Evolutionary conservation across 208 protist species (phyloP), one percentile per base, ranked within the genome.

Genomic region (Trypanosoma melophagium): DNA sequence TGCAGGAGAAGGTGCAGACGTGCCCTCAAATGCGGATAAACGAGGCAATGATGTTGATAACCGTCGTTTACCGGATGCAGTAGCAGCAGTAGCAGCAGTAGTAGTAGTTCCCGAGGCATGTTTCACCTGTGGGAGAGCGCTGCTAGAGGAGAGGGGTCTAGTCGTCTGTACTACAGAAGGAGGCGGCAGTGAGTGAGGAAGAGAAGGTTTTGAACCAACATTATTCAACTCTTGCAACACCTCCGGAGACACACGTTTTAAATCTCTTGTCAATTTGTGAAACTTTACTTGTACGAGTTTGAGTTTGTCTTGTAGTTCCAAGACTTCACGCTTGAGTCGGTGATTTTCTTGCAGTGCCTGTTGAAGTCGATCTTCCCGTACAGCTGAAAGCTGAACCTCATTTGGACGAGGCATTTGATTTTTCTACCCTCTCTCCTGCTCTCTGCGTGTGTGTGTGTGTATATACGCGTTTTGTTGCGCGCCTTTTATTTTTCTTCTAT

Each of bases 271-370:
- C n/a, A 96, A 66, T 42, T 79, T 78, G 9, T 80, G 81, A 57
- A 93, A 96, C 74, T 96, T 84, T 28, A 82, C 84, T 63, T 87
- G 80, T 54, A 92, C 68, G 8, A 76, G 58, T 28, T 73, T 83
- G 8, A 93, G 76, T 69, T 92, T 93, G 9, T 87, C 84, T 51
- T 79, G 66, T 35, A 84, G 56, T 16, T 89, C 79, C 25, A 77
- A 80, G 19, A 75, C 66, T 52, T 90, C 73, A 13, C 64, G 54
- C 65, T 92, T 92, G 8, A 96, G 80, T 3, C 71, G 61, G 3
- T 71, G 45, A 58, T 91, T 92, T 60, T 93, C 90, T 9, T 93
- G 77, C 56, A 89, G 54, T 5, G 80, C 74, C 19, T 84, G 79
- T 67, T 93, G 87, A 35, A 95, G 79, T 9, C 77, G 75, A 19